These are phyloP conservation scores for Shiraia sp. DNA, from an alignment of 2,329 filamentous ascomycete species.

Conservation along the genomic window DNA sequence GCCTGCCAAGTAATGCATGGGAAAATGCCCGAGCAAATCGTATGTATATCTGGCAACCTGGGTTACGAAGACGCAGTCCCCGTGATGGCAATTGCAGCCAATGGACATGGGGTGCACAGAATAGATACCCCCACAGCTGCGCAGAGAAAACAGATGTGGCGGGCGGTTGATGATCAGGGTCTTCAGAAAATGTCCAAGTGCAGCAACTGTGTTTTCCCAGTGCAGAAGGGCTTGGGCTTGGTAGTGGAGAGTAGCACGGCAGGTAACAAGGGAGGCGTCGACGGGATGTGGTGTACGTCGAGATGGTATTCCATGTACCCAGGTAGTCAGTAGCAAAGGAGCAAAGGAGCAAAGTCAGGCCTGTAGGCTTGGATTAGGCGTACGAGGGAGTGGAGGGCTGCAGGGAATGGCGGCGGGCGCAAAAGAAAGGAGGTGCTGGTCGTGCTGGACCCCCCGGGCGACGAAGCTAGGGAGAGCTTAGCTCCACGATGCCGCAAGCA, in stretches of 20 bases:
- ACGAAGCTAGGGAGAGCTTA: slow-evolving; percentile 30
- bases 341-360: too few species aligned
- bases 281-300: too few species aligned
- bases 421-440: slow-evolving; percentile 7
- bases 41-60: slow-evolving; percentile 12
- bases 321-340: too few species aligned
- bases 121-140: too few species aligned
- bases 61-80: slow-evolving; percentile 11
- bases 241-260: too few species aligned
- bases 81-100: slow-evolving; percentile 30
- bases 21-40: slow-evolving; percentile 13
- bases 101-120: slow-evolving; percentile 10
- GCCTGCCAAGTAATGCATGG: slow-evolving; percentile 14
- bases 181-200: slow-evolving; percentile 13
- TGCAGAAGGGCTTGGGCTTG: slow-evolving; percentile 7
- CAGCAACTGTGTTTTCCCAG: background rate
- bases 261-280: slow-evolving; percentile 15
- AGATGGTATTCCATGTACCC: too few species aligned
- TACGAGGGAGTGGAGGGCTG: slow-evolving; percentile 13
- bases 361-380: too few species aligned
- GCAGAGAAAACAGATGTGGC: slow-evolving; percentile 28
- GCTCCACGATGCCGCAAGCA: slow-evolving; percentile 1
- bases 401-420: background rate
- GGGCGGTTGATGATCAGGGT: slow-evolving; percentile 11
- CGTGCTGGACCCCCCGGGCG: slow-evolving; percentile 17